These are phyloP conservation scores for Tetrahymena elliotti DNA, from an alignment of 73 alveolate genomes.

Conservation along the genomic window DNA sequence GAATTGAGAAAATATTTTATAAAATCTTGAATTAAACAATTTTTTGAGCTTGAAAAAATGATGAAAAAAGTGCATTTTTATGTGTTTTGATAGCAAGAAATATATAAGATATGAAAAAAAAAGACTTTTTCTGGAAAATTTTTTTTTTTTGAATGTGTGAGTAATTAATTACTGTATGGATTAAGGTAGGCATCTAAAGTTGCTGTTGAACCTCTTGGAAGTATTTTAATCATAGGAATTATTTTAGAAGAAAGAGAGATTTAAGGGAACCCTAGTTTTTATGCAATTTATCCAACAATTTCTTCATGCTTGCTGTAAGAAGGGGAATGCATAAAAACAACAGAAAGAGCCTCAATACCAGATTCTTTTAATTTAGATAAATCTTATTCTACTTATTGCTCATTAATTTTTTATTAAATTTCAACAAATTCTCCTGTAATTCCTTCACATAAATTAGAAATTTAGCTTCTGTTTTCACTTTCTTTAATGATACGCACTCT, in stretches of 20 bases:
- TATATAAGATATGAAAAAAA: background rate
- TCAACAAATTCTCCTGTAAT: conserved; percentile 47
- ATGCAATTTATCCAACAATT: conserved; percentile 46
- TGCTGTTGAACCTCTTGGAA: conserved; percentile 71
- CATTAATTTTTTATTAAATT: conserved; percentile 34
- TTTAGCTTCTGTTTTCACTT: conserved; percentile 1
- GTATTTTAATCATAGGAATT: conserved; percentile 57
- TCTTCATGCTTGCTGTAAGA: conserved; percentile 53
- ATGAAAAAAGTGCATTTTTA: too few species aligned
- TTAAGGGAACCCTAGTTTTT: conserved; percentile 54
- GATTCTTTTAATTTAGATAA: conserved; percentile 16
- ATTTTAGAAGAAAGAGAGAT: conserved; percentile 59
- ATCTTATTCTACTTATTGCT: conserved; percentile 20
- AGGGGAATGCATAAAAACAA: conserved; percentile 67
- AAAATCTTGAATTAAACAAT: too few species aligned
- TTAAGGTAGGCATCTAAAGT: conserved; percentile 76
- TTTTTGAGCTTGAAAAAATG: too few species aligned
- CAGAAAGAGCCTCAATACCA: conserved; percentile 58
- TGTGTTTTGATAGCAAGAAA: too few species aligned
- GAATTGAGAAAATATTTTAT: too few species aligned
- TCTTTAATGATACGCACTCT: conserved; percentile 50
- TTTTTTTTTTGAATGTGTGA: background rate
- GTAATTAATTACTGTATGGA: conserved; percentile 53
- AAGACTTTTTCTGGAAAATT: background rate
- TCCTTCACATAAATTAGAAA: conserved; percentile 23